Base-by-base conservation (phyloP, 306 rosid species). In the Lathyrus oleraceus region DNA sequence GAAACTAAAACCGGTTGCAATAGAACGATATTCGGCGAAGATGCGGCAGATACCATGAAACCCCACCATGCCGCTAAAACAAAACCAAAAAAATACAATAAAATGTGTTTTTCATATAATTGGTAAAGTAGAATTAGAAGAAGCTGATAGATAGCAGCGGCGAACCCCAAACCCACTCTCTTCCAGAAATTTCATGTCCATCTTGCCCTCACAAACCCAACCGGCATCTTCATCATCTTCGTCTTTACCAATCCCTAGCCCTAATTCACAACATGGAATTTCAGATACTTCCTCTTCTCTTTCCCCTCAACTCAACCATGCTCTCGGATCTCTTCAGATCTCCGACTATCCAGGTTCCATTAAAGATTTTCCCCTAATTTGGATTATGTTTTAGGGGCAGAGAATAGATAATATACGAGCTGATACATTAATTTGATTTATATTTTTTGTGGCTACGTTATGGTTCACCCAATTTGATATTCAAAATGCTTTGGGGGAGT, bases 151-250 rank as follows among this genome's bases (percentile, higher is more conserved):
- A 32, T 32, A 30, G 12, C 70, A 70, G 35, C 28, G 73, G 62
- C 71, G 64, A 59, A 48, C 51, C 30, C 61, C 56, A 49, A 77
- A 71, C 71, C 70, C 65, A 48, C 53, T 60, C 3, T 60, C 71
- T 73, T 47, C 79, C 79, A 59, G 78, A 68, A 74, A 62, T 93
- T 93, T 93, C 91, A 94, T 94, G 98, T 90, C 98, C 97, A 94
- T 94, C 97, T 88, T 81, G 96, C 97, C 97, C 78, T 77, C 83
- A 56, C 83, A 85, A 76, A 32, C 86, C 81, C 94, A 90, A 81
- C 74, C 83, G 60, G 67, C 91, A 70, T 65, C 78, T n/a, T 75
- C 94, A 13, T 77, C 94, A 0, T 85, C 91, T 69, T 82, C 96
- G 1, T 74, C 90, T 30, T 21, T 67, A 2, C 32, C 79, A 19